Evolutionary conservation across 495 filamentous ascomycete species (phyloP), one percentile per base, ranked within the genome.

Genomic region (Penicillium robsamsonii): DNA sequence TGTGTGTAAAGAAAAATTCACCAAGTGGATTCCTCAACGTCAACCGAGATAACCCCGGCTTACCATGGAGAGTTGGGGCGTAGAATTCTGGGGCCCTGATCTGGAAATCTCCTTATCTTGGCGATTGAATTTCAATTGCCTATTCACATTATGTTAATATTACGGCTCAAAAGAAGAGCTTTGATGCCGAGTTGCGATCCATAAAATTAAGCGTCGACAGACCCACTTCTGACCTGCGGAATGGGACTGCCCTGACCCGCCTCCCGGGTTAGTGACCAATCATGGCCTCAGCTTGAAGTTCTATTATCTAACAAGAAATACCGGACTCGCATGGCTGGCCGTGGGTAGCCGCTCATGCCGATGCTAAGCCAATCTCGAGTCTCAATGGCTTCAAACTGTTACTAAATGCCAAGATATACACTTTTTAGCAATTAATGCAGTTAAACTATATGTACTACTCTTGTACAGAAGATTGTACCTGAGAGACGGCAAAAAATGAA

Each of bases 281-380:
- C 6, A 59, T 0, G 1, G 2, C 0, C 2, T 66, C 61, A 59
- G 58, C n/a, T 37, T 30, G 41, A 52, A 22, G 24, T 47, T 50
- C 52, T 55, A 66, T 66, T 66, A 66, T 33, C 40, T 61, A 66
- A 66, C 41, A 58, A 50, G 48, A 66, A 64, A 57, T 44, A 17
- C 55, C 53, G 42, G 51, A 29, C 42, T 46, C 53, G 37, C 31
- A 24, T 51, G 30, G 50, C 27, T 52, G 40, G 42, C 43, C 64
- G 64, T 55, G 5, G 35, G 43, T 66, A 66, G 53, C 64, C 64
- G 64, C 49, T 51, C 27, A 41, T 50, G 41, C 13, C 30, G 12
- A 22, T 22, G 13, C 5, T 10, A 8, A 25, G 27, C 40, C 46
- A 57, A 33, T 42, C 18, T 30, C 43, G 42, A 54, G 52, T 20